Conservation (phyloP, 768 basidiomycete species). For the Suillus lakei region DNA sequence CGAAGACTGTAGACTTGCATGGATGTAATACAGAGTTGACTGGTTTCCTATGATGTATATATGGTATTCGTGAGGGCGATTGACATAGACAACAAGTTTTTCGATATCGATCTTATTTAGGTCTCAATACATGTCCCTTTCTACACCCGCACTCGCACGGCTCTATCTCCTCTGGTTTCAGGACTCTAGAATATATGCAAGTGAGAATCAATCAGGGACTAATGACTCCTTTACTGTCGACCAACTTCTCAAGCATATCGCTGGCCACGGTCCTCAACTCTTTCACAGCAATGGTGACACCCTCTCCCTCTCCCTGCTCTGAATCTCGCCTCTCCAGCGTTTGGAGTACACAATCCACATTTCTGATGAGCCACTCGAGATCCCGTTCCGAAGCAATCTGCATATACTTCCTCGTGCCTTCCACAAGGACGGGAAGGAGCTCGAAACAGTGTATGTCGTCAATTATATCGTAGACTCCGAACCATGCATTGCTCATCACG, state of each 20-base stretch:
- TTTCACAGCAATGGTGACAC: neutral
- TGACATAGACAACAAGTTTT: too few species aligned
- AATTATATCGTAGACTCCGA: accelerated
- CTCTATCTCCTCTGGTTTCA: neutral
- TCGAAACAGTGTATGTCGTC: neutral
- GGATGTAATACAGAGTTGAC: neutral
- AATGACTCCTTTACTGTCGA: neutral
- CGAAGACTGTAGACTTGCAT: constrained; percentile 64
- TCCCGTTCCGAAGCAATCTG: neutral
- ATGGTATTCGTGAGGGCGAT: too few species aligned
- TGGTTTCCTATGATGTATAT: neutral
- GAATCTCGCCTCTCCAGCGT: neutral
- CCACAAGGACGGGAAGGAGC: neutral
- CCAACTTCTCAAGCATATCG: neutral
- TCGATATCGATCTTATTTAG: neutral
- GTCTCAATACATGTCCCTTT: neutral
- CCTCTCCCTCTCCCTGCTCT: neutral
- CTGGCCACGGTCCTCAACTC: neutral
- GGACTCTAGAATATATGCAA: neutral
- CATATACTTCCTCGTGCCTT: neutral
- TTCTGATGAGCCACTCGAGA: accelerated
- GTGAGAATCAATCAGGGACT: neutral
- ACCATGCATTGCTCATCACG: neutral
- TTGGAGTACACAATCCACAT: neutral
- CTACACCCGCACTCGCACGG: neutral